Conservation (phyloP, 2,329 filamentous ascomycete species). For the Meredithiella fracta region DNA sequence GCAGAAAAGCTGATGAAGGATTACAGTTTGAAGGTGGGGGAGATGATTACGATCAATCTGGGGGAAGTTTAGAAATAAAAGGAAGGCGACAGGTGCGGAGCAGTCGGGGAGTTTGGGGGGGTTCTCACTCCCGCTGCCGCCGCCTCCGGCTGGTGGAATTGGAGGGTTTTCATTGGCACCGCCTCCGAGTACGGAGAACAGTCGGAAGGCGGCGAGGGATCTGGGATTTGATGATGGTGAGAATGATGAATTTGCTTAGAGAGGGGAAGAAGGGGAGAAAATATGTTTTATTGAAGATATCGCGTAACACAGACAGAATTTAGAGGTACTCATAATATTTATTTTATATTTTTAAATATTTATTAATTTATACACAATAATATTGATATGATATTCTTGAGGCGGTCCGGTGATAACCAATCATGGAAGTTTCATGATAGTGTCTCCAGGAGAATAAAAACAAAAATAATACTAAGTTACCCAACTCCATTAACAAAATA, state of each 20-base stretch:
- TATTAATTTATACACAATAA: background rate
- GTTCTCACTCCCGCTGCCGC: conserved; percentile 55
- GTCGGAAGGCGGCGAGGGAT: conserved; percentile 42
- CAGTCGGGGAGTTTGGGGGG: conserved; percentile 19
- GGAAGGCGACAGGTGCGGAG: conserved; percentile 11
- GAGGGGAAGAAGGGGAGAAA: no score
- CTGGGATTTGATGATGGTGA: conserved; percentile 76
- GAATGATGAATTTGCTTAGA: conserved; percentile 62
- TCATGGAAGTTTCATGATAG: no score
- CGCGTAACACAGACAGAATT: no score
- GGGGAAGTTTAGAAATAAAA: conserved; percentile 28
- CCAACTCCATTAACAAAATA: no score
- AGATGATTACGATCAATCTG: conserved; percentile 57
- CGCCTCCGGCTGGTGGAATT: conserved; percentile 31
- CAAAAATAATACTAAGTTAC: no score
- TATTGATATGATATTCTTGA: background rate
- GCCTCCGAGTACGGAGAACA: conserved; percentile 47
- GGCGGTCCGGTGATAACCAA: background rate
- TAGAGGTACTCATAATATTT: background rate
- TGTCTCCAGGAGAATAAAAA: no score
- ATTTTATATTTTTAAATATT: background rate
- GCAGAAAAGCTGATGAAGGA: conserved; percentile 45
- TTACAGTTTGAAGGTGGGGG: conserved; percentile 73
- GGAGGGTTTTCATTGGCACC: conserved; percentile 43
- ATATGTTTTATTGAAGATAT: no score